These are phyloP conservation scores for Rhynchosporium agropyri DNA, from an alignment of 2,329 filamentous ascomycete genomes.

Conservation along the genomic window DNA sequence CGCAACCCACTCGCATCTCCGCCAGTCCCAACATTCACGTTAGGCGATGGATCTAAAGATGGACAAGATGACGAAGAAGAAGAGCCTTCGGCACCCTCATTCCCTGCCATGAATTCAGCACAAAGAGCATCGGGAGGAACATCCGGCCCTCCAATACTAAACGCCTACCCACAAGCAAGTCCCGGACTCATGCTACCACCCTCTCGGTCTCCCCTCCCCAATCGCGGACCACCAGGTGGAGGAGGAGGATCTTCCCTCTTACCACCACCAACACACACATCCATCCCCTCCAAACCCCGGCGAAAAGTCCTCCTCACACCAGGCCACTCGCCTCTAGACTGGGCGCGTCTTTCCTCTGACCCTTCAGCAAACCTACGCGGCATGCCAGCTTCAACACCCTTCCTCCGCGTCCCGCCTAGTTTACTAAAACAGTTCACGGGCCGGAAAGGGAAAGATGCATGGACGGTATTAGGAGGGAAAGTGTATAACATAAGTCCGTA, in stretches of 20 bases:
- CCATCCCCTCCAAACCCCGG: conserved; percentile 57
- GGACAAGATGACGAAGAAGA: conserved; percentile 32
- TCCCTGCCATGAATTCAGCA: conserved; percentile 55
- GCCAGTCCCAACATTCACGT: conserved; percentile 29
- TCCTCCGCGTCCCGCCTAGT: conserved; percentile 78
- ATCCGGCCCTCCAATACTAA: conserved; percentile 20
- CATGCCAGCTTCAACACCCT: conserved; percentile 52
- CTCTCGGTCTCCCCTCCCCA: conserved; percentile 45
- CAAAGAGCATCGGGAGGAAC: conserved; percentile 49
- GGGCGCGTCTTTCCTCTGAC: conserved; percentile 74
- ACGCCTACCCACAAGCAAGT: conserved; percentile 27
- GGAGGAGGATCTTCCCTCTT: conserved; percentile 49
- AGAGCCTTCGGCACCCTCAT: conserved; percentile 41
- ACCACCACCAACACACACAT: conserved; percentile 57
- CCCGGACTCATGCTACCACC: conserved; percentile 33
- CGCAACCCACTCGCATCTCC: conserved; percentile 43
- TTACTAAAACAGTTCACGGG: conserved; percentile 80
- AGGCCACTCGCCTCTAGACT: conserved; percentile 93
- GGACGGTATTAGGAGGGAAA: conserved; percentile 85
- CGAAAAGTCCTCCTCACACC: conserved; percentile 82
- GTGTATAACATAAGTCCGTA: conserved; percentile 97
- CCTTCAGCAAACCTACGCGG: conserved; percentile 70
- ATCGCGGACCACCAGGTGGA: conserved; percentile 45
- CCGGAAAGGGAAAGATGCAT: conserved; percentile 64
- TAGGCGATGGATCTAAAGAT: conserved; percentile 18